Evolutionary conservation across 1,284 basidiomycete species (phyloP), one percentile per base, ranked within the genome.

Genomic region (Phlebopus sp.): DNA sequence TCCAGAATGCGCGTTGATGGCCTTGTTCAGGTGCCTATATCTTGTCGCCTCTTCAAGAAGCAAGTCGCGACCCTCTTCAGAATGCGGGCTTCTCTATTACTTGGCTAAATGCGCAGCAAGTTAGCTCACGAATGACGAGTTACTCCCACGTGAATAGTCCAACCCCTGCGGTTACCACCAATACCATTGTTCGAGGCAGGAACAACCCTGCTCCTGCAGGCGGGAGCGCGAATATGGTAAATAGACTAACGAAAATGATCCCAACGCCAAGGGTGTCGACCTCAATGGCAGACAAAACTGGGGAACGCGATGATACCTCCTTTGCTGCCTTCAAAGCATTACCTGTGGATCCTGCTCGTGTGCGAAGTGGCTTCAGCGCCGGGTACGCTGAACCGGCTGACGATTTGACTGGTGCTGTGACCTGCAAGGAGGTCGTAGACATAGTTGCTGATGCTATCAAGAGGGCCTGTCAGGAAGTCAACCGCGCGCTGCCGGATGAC

Each of bases 11-110:
- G 44, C 41, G 32, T 18, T 51, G 36, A 50, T 49, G 31, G 18
- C 37, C 9, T 23, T n/a, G 18, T 34, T 3, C 49, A 89, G 92
- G 92, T 27, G 82, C 89, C 43, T 97, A 97, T 62, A 95, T 97
- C 48, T 70, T 96, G 29, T 95, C 92, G 2, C 85, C 92, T 1
- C 72, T 97, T 5, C 91, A 96, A 67, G 92, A 95, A 66, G 84
- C 90, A 0, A 92, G 90, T 55, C 82, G 91, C 21, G 91, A 96
- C 65, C 81, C 86, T 0, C 60, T 75, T 9, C 90, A 96, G 68
- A 97, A 97, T 59, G 84, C 85, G 35, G 94, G 94, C 0, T 92
- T 97, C 62, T 66, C 83, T 4, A 67, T 97, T 44, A 77, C 76
- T 17, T 97, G 91, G 82, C 75, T 79, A 31, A 81, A 80, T 39